Evolutionary conservation across 108 stramenopile species (phyloP).

Genomic region (Bacterosira constricta): DNA sequence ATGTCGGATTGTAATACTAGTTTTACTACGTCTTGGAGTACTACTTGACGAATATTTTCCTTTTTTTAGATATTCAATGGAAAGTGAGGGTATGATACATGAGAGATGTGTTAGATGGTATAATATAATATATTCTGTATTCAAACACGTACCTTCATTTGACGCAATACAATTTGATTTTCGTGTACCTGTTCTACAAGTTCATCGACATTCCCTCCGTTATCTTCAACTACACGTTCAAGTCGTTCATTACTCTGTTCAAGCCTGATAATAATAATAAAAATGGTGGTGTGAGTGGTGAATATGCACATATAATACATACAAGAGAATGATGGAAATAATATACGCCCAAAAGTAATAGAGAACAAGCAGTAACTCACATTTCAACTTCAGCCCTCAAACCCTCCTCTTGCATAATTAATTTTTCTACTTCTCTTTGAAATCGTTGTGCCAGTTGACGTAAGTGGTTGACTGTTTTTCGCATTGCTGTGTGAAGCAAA

Average conservation of each 20-base stretch:
- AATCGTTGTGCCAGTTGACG: constrained; percentile 1
- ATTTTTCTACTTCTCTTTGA: neutral
- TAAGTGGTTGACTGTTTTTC: neutral
- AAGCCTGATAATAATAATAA: neutral
- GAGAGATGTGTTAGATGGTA: neutral
- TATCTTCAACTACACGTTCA: neutral
- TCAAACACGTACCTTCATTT: constrained; percentile 16
- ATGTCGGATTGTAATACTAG: constrained; percentile 11
- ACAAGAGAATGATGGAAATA: neutral
- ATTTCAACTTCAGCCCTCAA: constrained; percentile 3
- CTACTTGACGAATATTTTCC: constrained; percentile 31
- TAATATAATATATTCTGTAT: neutral
- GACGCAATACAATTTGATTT: constrained; percentile 11
- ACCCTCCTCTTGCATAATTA: neutral
- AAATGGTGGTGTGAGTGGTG: neutral
- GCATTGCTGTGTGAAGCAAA: constrained; percentile 2
- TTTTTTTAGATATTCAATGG: neutral
- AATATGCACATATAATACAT: neutral
- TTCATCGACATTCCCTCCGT: constrained; percentile 5
- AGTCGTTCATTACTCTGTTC: neutral
- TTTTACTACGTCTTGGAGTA: constrained; percentile 34
- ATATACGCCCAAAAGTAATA: neutral
- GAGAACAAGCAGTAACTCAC: neutral
- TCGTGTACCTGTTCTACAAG: constrained; percentile 14
- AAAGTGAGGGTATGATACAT: neutral